phyloP scores from a whole-genome alignment of 129 eudicot genomes.

The Arctium lappa region DNA sequence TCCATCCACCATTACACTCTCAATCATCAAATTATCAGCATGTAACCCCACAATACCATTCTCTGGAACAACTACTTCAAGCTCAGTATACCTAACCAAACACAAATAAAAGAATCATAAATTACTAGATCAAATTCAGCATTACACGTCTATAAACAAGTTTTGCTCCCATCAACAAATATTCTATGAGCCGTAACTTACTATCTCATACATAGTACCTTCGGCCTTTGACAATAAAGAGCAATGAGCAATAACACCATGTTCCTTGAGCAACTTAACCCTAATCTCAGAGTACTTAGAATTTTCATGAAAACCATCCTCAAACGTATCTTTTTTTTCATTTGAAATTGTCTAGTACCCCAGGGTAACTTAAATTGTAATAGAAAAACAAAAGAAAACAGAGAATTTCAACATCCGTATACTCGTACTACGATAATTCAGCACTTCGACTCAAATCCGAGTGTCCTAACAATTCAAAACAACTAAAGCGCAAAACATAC shows the following conservation, averaged over 20 bases:
- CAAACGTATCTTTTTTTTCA: not conserved
- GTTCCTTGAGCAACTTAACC: slow-evolving; percentile 21
- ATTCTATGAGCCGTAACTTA: not conserved
- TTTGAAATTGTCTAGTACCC: not conserved
- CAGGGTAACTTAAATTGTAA: not conserved
- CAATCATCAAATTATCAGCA: slow-evolving; percentile 91
- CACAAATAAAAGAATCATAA: slow-evolving; percentile 7
- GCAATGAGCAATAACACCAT: not conserved
- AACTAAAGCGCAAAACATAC: not conserved
- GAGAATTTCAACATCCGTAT: not conserved
- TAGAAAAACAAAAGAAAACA: not conserved
- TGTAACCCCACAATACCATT: slow-evolving; percentile 93
- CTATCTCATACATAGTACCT: not conserved
- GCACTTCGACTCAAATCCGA: not conserved
- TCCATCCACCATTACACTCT: slow-evolving; percentile 80
- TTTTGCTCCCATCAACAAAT: not conserved
- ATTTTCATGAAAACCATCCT: not conserved
- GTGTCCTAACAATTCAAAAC: not conserved
- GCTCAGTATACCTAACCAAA: slow-evolving; percentile 76
- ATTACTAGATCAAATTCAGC: not conserved
- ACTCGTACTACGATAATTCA: not conserved
- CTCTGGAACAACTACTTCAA: slow-evolving; percentile 71
- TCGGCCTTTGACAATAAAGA: not conserved
- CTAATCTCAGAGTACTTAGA: not conserved
- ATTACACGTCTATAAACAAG: slow-evolving; percentile 2